These are phyloP conservation scores for Piper betle DNA, from an alignment of 164 flowering plant genomes.

Conservation along the genomic window DNA sequence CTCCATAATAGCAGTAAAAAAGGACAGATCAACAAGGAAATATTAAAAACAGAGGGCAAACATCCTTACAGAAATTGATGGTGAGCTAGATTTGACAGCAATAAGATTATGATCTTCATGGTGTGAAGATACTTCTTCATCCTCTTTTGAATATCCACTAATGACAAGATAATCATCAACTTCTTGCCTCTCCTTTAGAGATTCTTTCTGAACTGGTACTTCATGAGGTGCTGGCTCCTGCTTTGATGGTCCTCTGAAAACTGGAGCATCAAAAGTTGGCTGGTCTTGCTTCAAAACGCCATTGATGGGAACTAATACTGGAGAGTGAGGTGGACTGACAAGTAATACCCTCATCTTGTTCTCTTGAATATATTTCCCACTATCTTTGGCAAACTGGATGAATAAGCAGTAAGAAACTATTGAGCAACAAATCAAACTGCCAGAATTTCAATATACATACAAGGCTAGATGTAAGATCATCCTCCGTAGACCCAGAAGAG, in stretches of 20 bases:
- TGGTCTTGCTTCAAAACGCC: slow-evolving; percentile 13
- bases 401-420: slow-evolving; percentile 14
- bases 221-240: slow-evolving; percentile 1
- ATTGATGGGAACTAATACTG: slow-evolving; percentile 34
- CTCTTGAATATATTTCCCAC: slow-evolving; percentile 54
- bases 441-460: slow-evolving; percentile 20
- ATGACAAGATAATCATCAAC: not conserved
- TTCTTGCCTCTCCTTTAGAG: not conserved
- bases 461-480: slow-evolving; percentile 42
- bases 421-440: not conserved
- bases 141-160: not conserved
- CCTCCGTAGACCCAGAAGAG: slow-evolving; percentile 44
- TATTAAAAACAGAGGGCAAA: not conserved
- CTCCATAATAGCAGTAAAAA: no score
- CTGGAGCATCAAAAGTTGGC: not conserved
- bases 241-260: slow-evolving; percentile 17
- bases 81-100: slow-evolving; percentile 2
- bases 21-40: not conserved
- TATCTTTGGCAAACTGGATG: slow-evolving; percentile 61
- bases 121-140: not conserved
- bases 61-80: not conserved
- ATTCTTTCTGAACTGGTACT: not conserved
- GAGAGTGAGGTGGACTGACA: slow-evolving; percentile 45
- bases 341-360: slow-evolving; percentile 61
- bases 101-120: not conserved